These are phyloP conservation scores for Apocynum venetum DNA, from an alignment of 257 asterid genomes.

Conservation along the genomic window DNA sequence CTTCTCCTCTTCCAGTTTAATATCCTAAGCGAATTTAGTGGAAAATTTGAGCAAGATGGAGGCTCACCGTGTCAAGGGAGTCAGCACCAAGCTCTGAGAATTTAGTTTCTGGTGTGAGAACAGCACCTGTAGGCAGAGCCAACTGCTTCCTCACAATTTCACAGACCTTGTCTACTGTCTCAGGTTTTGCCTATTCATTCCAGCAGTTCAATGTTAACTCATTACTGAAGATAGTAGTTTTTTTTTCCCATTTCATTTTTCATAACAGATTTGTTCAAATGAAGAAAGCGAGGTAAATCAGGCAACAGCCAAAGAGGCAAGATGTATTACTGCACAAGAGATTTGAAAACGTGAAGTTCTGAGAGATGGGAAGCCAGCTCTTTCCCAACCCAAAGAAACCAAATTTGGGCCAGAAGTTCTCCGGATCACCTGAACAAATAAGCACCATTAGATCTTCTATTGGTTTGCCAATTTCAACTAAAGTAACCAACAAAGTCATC, in stretches of 20 bases:
- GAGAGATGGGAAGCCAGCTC: slow-evolving; percentile 33
- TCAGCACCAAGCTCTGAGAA: slow-evolving; percentile 72
- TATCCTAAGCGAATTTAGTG: not conserved
- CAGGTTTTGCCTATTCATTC: slow-evolving; percentile 47
- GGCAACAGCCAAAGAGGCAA: not conserved
- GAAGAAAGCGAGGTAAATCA: not conserved
- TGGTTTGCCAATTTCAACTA: not conserved
- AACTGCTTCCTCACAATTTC: slow-evolving; percentile 61
- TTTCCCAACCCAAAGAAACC: slow-evolving; percentile 39
- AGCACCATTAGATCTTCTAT: not conserved
- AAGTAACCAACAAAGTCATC: not conserved
- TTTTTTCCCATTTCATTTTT: not conserved
- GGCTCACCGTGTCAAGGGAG: slow-evolving; percentile 66
- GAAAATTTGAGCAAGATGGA: not conserved
- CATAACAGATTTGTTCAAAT: not conserved
- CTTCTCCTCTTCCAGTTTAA: not conserved
- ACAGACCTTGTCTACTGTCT: slow-evolving; percentile 64
- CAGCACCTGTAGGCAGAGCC: slow-evolving; percentile 49
- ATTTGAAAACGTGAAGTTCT: slow-evolving; percentile 41
- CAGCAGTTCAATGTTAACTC: not conserved
- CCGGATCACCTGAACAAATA: slow-evolving; percentile 29
- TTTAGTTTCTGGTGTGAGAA: slow-evolving; percentile 47
- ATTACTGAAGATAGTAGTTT: not conserved
- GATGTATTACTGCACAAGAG: slow-evolving; percentile 38
- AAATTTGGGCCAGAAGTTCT: slow-evolving; percentile 23